Evolutionary conservation across 2,329 filamentous ascomycete genomes (phyloP).

Genomic region (Amauroascus verrucosus): DNA sequence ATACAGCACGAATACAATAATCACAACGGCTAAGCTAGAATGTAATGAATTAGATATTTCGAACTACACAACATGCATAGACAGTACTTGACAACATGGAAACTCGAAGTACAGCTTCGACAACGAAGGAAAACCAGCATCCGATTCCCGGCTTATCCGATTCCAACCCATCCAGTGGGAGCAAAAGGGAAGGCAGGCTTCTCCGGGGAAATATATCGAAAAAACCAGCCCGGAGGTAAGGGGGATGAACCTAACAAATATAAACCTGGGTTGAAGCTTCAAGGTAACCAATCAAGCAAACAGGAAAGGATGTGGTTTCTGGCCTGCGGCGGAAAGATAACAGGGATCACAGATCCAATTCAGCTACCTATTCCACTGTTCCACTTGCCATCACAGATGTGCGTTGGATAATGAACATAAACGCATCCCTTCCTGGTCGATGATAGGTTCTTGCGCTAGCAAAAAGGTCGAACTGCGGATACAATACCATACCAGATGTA

Average conservation of each 20-base stretch:
- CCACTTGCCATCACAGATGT: constrained; percentile 12
- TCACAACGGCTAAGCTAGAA: background rate
- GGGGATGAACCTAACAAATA: constrained; percentile 44
- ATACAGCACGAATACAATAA: too few species aligned
- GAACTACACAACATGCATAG: constrained; percentile 10
- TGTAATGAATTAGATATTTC: constrained; percentile 4
- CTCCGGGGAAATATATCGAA: constrained; percentile 23
- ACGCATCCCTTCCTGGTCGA: constrained; percentile 3
- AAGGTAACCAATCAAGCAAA: background rate
- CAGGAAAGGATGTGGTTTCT: background rate
- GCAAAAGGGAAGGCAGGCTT: constrained; percentile 20
- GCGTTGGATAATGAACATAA: background rate
- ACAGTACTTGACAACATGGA: constrained; percentile 1
- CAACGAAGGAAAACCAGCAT: constrained; percentile 36
- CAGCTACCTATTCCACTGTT: constrained; percentile 2
- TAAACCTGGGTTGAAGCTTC: background rate
- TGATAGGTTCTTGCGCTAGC: constrained; percentile 1
- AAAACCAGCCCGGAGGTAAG: constrained; percentile 42
- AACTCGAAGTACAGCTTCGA: constrained; percentile 32
- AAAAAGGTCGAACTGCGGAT: constrained; percentile 14
- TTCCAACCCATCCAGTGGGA: constrained; percentile 23
- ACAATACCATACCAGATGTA: constrained; percentile 31
- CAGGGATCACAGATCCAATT: constrained; percentile 11
- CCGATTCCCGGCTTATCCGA: constrained; percentile 35
- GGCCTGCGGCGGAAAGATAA: background rate